These are phyloP conservation scores for Phytophthora syringae DNA, from an alignment of 352 stramenopile species.

Conservation along the genomic window DNA sequence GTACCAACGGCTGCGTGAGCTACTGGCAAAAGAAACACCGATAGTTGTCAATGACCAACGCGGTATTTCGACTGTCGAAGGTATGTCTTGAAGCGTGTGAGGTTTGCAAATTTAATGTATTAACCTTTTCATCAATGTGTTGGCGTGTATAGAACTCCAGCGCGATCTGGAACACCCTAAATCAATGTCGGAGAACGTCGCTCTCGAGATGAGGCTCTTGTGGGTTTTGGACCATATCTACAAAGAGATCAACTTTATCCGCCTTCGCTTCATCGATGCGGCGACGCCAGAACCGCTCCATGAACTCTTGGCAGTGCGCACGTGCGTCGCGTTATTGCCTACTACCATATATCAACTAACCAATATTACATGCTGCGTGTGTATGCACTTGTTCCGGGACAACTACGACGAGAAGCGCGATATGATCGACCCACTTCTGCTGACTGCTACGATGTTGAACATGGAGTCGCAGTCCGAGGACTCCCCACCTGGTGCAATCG, in stretches of 20 bases:
- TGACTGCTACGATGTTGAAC: background rate
- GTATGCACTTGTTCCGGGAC: background rate
- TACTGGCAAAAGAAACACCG: too few species aligned
- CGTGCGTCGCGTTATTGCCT: too few species aligned
- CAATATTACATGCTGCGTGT: background rate
- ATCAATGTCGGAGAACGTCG: background rate
- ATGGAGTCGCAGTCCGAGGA: background rate
- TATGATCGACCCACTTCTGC: background rate
- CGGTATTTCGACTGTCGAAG: too few species aligned
- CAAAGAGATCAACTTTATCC: background rate
- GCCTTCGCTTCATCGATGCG: background rate
- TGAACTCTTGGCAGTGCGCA: background rate
- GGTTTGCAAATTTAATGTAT: too few species aligned
- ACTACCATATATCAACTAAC: background rate
- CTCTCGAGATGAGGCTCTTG: constrained; percentile 1
- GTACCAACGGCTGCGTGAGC: too few species aligned
- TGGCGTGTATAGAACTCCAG: too few species aligned
- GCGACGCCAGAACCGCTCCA: background rate
- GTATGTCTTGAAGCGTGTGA: too few species aligned
- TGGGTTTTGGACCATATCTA: constrained; percentile 5
- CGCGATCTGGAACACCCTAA: too few species aligned
- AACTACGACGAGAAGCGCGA: background rate
- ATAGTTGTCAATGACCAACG: too few species aligned
- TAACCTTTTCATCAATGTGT: too few species aligned
- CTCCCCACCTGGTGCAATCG: background rate